Percentiles rank a stretch among this genome's conserved stretches.
Evolutionary conservation across 441 rosid species (phyloP).

Genomic region (Arabidopsis lyrata): DNA sequence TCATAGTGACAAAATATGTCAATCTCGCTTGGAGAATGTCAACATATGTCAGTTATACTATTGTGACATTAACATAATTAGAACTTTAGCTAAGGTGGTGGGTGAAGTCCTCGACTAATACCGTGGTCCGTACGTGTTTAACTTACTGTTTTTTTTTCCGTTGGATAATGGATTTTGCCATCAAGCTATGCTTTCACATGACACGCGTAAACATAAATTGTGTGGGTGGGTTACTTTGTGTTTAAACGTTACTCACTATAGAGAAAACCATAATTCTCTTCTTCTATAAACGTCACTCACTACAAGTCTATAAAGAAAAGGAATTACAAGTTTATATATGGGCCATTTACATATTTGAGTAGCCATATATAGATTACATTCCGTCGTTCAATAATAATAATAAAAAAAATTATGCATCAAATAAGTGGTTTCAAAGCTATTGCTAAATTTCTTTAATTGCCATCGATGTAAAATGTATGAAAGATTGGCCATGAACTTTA

Average conservation of each 20-base stretch:
- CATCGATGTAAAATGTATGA: no score
- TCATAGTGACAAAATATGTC: not conserved
- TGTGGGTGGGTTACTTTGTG: not conserved
- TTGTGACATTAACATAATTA: not conserved
- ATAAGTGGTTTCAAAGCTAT: no score
- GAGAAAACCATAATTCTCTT: not conserved
- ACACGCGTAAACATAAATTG: slow-evolving; percentile 6
- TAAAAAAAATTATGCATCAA: no score
- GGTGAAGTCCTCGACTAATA: slow-evolving; percentile 20
- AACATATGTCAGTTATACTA: not conserved
- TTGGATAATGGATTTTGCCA: not conserved
- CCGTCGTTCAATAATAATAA: no score
- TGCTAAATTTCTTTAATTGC: no score
- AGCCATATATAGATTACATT: no score
- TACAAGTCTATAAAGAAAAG: not conserved
- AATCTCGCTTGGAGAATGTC: slow-evolving; percentile 28
- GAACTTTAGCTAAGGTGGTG: not conserved
- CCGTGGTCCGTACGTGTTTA: slow-evolving; percentile 42
- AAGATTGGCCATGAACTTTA: no score
- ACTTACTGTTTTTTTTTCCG: not conserved
- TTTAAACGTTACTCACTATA: not conserved
- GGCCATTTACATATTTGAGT: no score
- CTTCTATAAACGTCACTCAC: not conserved
- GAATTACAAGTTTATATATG: not conserved
- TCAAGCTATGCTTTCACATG: slow-evolving; percentile 17